Evolutionary conservation across 2,329 filamentous ascomycete species (phyloP), one percentile per base, ranked within the genome.

Genomic region (Sporothrix humicola): DNA sequence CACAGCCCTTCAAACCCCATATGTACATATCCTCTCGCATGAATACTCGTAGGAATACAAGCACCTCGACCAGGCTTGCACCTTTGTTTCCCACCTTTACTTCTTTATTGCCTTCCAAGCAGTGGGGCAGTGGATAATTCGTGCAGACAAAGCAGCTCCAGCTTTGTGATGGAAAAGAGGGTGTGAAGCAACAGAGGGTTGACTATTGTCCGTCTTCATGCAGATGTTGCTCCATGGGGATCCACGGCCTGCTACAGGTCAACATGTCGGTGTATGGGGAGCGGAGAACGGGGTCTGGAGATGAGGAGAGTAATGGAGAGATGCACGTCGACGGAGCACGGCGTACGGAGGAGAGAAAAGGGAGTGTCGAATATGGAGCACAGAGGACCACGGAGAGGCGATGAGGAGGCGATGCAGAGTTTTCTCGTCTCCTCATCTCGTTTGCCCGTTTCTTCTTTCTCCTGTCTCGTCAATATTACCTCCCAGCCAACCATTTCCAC

Each of bases 371-470:
- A 37, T 37, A 7, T 23, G 52, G 52, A 56, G 20, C 3, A 56
- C 20, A 48, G 12, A 37, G 7, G 4, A 7, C 7, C 31, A 37
- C 5, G 31, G 31, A 37, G 31, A 37, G 31, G 31, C 52, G 8
- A 23, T 66, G 61, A n/a, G 23, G 61, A 63, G 58, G 61, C 20
- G 61, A 52, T 52, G 65, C 65, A 68, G 65, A 52, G 65, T 26
- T 65, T 65, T 65, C 20, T 58, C 23, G 20, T 15, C 23, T 6
- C 54, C 10, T 44, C 6, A 5, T 13, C 20, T 31, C 5, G 26
- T 42, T n/a, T 42, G 3, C 15, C 23, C 52, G 52, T 52, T 58
- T 58, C 13, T 23, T 26, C 54, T 0, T 37, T 31, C 23, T n/a
- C 52, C 17, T 12, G 17, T 23, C 26, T 44, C 37, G 8, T 23